These are phyloP conservation scores for Xylariaceae sp. DNA, from an alignment of 2,329 filamentous ascomycete genomes.

Conservation along the genomic window DNA sequence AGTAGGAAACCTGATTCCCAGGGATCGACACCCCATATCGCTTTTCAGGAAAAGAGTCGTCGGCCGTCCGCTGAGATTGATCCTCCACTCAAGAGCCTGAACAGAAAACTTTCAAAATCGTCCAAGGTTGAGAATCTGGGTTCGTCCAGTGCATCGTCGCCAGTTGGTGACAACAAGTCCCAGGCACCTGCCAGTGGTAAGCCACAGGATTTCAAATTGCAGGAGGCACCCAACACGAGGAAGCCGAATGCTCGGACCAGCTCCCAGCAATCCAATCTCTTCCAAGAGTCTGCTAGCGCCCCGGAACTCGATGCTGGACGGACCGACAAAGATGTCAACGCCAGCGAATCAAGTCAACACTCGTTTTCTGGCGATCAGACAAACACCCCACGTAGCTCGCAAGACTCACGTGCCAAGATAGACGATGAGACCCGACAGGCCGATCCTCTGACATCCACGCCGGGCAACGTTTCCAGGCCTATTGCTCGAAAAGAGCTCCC, in stretches of 20 bases:
- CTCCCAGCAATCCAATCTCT: slow-evolving; percentile 38
- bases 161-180: slow-evolving; percentile 36
- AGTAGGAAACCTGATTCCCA: slow-evolving; percentile 48
- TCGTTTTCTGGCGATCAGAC: slow-evolving; percentile 34
- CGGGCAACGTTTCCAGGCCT: slow-evolving; percentile 40
- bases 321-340: slow-evolving; percentile 34
- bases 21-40: slow-evolving; percentile 75
- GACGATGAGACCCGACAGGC: slow-evolving; percentile 46
- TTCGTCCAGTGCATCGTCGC: slow-evolving; percentile 31
- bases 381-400: slow-evolving; percentile 49
- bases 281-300: slow-evolving; percentile 36
- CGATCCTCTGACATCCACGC: slow-evolving; percentile 39
- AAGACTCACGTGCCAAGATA: slow-evolving; percentile 54
- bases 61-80: slow-evolving; percentile 57
- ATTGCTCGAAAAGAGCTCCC: slow-evolving; percentile 63
- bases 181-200: slow-evolving; percentile 37
- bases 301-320: slow-evolving; percentile 36
- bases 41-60: slow-evolving; percentile 79
- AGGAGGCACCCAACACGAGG: slow-evolving; percentile 70
- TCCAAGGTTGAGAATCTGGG: slow-evolving; percentile 34
- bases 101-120: slow-evolving; percentile 46
- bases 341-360: slow-evolving; percentile 34
- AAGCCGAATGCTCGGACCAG: slow-evolving; percentile 41
- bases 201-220: slow-evolving; percentile 66
- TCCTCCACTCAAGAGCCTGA: slow-evolving; percentile 46